These are phyloP conservation scores for Chenopodium quinoa DNA, from an alignment of 148 eudicot genomes.

Conservation along the genomic window DNA sequence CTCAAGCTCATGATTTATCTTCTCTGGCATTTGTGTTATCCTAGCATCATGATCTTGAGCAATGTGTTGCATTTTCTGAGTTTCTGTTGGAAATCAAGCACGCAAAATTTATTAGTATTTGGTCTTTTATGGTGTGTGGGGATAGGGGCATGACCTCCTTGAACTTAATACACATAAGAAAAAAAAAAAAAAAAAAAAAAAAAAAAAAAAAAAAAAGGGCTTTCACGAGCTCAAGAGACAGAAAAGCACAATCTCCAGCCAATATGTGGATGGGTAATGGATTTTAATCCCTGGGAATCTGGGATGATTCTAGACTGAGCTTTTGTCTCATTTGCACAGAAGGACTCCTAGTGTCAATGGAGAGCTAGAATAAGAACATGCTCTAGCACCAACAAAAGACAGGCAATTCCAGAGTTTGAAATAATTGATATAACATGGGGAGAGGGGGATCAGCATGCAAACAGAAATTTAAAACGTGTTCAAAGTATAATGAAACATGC, in stretches of 20 bases:
- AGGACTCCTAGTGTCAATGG: not conserved
- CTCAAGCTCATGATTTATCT: conserved; percentile 56
- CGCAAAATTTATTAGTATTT: not conserved
- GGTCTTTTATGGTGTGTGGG: not conserved
- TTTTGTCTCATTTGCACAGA: not conserved
- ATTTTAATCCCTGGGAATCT: too few relatives aligned
- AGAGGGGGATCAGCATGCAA: not conserved
- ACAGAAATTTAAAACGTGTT: too few relatives aligned
- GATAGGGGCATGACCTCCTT: not conserved
- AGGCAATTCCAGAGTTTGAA: not conserved
- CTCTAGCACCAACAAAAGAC: not conserved
- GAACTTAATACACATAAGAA: not conserved
- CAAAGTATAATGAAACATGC: not conserved
- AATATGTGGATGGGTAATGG: not conserved
- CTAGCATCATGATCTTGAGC: conserved; percentile 48
- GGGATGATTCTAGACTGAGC: too few relatives aligned
- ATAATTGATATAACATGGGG: not conserved
- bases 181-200: too few relatives aligned
- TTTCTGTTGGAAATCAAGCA: conserved; percentile 39
- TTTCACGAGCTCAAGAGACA: not conserved
- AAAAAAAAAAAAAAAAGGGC: too few relatives aligned
- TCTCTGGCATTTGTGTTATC: conserved; percentile 62
- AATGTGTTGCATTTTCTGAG: conserved; percentile 55
- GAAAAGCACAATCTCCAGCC: not conserved
- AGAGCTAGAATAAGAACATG: not conserved